Percentiles rank a stretch among this genome's conserved stretches.
phyloP scores from a whole-genome alignment of 345 rosid species.

The Hibiscus trionum region DNA sequence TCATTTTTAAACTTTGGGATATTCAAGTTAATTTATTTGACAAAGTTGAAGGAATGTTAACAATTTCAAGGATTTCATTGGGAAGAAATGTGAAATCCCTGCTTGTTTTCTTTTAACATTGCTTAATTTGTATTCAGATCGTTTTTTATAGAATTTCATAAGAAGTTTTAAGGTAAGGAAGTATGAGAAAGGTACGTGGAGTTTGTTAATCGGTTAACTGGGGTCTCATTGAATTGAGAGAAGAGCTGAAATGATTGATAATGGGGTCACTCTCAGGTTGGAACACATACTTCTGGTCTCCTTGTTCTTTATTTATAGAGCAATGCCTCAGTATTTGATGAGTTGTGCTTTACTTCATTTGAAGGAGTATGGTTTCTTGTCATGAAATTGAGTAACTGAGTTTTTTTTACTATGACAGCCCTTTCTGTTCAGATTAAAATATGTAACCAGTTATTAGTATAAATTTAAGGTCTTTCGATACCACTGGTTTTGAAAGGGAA shows the following conservation, averaged over 20 bases:
- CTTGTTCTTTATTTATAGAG: neutral
- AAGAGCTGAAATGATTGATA: neutral
- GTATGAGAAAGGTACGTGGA: neutral
- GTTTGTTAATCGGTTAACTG: neutral
- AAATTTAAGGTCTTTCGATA: neutral
- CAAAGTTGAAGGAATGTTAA: neutral
- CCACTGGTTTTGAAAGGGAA: too few species aligned
- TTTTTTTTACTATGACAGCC: constrained; percentile 15
- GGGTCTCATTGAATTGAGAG: neutral
- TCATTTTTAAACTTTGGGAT: neutral
- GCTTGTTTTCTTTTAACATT: neutral
- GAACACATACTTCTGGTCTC: neutral
- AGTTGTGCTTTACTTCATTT: neutral
- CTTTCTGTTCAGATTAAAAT: neutral
- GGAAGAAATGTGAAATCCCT: neutral
- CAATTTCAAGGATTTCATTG: neutral
- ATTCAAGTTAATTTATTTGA: neutral
- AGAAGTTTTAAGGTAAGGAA: neutral
- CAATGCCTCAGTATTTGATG: neutral
- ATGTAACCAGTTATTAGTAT: neutral
- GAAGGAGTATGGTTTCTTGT: neutral
- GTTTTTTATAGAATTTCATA: neutral
- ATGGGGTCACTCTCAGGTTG: neutral
- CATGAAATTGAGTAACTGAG: constrained; percentile 22
- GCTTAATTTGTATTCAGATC: neutral